phyloP scores from a whole-genome alignment of 495 filamentous ascomycete genomes.

The Aspergillus egyptiacus region DNA sequence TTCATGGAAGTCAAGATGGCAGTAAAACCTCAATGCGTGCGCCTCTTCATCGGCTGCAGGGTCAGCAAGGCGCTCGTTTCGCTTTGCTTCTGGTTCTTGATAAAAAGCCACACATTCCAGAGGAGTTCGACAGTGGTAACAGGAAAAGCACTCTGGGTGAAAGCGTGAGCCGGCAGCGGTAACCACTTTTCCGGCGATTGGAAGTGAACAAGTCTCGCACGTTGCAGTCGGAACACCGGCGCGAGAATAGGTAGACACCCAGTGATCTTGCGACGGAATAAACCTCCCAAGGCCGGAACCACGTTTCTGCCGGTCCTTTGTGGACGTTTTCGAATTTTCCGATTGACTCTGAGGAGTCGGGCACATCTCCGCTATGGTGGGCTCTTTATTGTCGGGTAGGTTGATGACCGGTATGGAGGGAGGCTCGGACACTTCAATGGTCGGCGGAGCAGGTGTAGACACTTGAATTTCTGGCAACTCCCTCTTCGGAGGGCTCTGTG shows the following conservation, averaged over 20 bases:
- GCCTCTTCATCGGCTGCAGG: constrained; percentile 52
- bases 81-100: constrained; percentile 71
- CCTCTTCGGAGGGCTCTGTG: constrained; percentile 18
- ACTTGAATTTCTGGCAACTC: constrained; percentile 23
- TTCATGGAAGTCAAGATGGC: constrained; percentile 97
- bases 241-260: constrained; percentile 41
- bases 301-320: constrained; percentile 17
- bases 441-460: constrained; percentile 39
- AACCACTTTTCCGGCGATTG: constrained; percentile 87
- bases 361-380: constrained; percentile 35
- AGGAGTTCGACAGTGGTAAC: constrained; percentile 76
- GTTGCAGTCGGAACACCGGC: constrained; percentile 62
- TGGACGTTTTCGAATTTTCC: constrained; percentile 12
- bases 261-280: constrained; percentile 25
- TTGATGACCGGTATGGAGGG: constrained; percentile 58
- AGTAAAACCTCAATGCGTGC: constrained; percentile 75
- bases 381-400: constrained; percentile 46
- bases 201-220: constrained; percentile 75
- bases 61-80: constrained; percentile 60
- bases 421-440: constrained; percentile 49
- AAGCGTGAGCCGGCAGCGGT: constrained; percentile 76
- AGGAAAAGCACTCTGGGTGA: constrained; percentile 89
- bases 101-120: constrained; percentile 96
- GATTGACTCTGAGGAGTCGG: background rate
- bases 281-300: constrained; percentile 21